Conservation (phyloP, 768 basidiomycete species). For the Auriscalpium microsporum region DNA sequence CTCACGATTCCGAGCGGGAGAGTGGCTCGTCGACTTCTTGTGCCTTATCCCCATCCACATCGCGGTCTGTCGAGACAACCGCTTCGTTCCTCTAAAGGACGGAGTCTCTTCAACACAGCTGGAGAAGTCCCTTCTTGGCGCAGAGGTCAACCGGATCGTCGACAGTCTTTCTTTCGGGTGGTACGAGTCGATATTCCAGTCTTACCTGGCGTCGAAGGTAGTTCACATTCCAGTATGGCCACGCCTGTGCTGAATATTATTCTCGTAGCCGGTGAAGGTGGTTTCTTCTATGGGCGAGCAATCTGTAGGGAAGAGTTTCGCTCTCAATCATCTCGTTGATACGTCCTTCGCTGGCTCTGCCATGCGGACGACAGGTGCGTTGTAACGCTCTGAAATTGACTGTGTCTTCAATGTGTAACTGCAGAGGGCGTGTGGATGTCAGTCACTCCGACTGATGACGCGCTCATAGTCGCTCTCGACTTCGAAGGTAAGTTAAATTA, state of each 20-base stretch:
- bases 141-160: conserved; percentile 49
- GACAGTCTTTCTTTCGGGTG: conserved; percentile 50
- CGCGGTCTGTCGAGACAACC: conserved; percentile 49
- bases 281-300: conserved; percentile 67
- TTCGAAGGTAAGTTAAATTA: conserved; percentile 55
- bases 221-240: conserved; percentile 50
- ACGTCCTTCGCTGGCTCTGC: conserved; percentile 57
- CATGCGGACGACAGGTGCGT: conserved; percentile 48
- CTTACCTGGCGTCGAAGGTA: conserved; percentile 52
- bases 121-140: conserved; percentile 48
- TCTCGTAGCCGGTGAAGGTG: conserved; percentile 60
- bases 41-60: conserved; percentile 61
- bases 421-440: conserved; percentile 61
- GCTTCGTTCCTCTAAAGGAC: conserved; percentile 54
- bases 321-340: conserved; percentile 52
- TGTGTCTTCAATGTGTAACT: no score
- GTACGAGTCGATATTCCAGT: conserved; percentile 58
- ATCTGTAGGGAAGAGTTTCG: conserved; percentile 54
- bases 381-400: neutral
- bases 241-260: conserved; percentile 55
- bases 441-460: conserved; percentile 48
- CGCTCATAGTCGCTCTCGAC: conserved; percentile 49
- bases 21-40: conserved; percentile 54
- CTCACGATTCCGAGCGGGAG: conserved; percentile 40
- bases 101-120: conserved; percentile 41